These are phyloP conservation scores for Nasturtium officinale DNA, from an alignment of 345 rosid genomes.

Conservation along the genomic window DNA sequence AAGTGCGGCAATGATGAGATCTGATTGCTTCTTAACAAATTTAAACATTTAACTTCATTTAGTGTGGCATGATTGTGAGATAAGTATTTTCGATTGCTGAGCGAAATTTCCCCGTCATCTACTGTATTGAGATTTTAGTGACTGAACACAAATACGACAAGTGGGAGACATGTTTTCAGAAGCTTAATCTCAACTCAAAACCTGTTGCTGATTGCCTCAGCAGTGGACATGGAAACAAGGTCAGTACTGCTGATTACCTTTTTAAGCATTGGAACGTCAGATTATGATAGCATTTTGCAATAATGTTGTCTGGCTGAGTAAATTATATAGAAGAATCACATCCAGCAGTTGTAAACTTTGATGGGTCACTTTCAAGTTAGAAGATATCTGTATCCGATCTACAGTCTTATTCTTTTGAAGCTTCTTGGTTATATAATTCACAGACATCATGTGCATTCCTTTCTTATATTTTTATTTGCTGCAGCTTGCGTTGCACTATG, in stretches of 20 bases:
- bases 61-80: conserved; percentile 16
- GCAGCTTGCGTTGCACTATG: conserved; percentile 86
- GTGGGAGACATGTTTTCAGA: conserved; percentile 79
- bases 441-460: background rate
- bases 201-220: conserved; percentile 62
- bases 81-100: conserved; percentile 51
- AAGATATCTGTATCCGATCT: background rate
- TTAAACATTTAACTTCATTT: background rate
- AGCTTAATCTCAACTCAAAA: conserved; percentile 60
- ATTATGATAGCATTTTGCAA: background rate
- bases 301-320: background rate
- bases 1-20: conserved; percentile 21
- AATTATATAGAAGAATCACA: background rate
- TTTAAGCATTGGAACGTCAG: background rate
- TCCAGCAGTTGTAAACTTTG: background rate
- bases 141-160: conserved; percentile 49
- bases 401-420: conserved; percentile 14
- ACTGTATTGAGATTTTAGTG: conserved; percentile 74
- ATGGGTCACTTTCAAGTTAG: background rate
- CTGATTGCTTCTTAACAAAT: background rate
- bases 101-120: conserved; percentile 73
- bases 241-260: conserved; percentile 28
- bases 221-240: conserved; percentile 68
- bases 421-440: conserved; percentile 1
- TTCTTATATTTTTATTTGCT: conserved; percentile 15